Evolutionary conservation across 164 flowering plant species (phyloP).

Genomic region (Berberis thunbergii): DNA sequence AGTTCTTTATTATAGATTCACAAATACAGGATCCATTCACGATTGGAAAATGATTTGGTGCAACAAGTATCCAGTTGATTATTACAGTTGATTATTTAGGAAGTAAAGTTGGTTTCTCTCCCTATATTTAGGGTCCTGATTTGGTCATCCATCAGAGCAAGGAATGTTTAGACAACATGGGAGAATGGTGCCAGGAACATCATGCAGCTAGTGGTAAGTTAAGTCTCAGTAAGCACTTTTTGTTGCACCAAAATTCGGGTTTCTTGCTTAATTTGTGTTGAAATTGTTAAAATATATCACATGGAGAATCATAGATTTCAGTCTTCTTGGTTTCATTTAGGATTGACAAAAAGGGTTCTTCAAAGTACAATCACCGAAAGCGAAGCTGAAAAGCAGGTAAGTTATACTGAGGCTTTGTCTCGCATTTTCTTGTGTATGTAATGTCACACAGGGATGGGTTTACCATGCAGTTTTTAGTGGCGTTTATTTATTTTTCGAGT

Average conservation of each 20-base stretch:
- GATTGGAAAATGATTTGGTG: too few relatives aligned
- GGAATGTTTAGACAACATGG: constrained; percentile 84
- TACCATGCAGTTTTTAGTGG: background rate
- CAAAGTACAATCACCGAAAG: constrained; percentile 56
- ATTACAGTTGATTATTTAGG: background rate
- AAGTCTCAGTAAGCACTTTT: background rate
- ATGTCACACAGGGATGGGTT: background rate
- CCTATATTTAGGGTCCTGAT: constrained; percentile 71
- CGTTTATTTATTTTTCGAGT: background rate
- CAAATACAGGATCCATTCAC: too few relatives aligned
- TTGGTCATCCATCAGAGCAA: constrained; percentile 78
- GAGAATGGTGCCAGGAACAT: constrained; percentile 88
- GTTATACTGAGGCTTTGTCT: background rate
- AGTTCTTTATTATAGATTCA: too few relatives aligned
- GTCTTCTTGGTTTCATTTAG: constrained; percentile 23
- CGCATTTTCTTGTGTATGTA: background rate
- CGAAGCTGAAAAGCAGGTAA: constrained; percentile 88
- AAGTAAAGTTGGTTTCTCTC: background rate
- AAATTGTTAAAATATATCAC: too few relatives aligned
- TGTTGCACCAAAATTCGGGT: background rate
- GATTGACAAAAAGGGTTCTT: constrained; percentile 72
- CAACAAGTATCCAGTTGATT: background rate
- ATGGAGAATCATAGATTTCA: background rate
- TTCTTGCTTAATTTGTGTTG: too few relatives aligned
- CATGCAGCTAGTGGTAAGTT: constrained; percentile 83